Evolutionary conservation across 768 basidiomycete species (phyloP).

Genomic region (Amanita exitialis): DNA sequence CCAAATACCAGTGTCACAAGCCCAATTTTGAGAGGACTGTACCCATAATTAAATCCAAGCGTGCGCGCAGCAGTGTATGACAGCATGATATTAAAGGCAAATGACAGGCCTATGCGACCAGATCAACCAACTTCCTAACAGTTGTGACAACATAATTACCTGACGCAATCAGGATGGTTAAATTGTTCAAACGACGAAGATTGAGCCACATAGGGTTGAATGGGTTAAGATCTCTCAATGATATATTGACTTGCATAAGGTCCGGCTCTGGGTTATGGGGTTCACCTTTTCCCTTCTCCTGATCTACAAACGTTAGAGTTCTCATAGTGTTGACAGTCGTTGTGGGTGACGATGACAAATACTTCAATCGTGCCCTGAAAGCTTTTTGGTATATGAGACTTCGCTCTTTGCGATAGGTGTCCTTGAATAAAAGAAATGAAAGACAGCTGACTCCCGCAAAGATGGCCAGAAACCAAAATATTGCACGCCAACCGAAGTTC

Average conservation of each 20-base stretch:
- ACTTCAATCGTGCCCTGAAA: constrained; percentile 31
- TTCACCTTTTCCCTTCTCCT: constrained; percentile 2
- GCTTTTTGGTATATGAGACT: constrained; percentile 72
- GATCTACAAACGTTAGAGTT: constrained; percentile 11
- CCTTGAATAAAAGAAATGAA: constrained; percentile 55
- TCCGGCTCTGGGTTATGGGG: not conserved
- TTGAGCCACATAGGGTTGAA: constrained; percentile 51
- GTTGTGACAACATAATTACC: constrained; percentile 24
- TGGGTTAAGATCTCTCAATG: constrained; percentile 68
- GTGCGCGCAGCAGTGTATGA: constrained; percentile 70
- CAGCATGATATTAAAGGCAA: constrained; percentile 61
- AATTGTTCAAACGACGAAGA: constrained; percentile 54
- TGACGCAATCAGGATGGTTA: constrained; percentile 54
- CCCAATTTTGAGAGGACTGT: constrained; percentile 62
- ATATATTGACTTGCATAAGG: constrained; percentile 32
- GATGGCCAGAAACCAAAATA: constrained; percentile 75
- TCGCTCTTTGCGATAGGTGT: constrained; percentile 78
- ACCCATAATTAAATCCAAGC: constrained; percentile 51
- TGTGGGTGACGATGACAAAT: too few species aligned
- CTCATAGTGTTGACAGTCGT: constrained; percentile 16
- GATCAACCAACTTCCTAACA: not conserved
- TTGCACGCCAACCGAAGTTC: constrained; percentile 66
- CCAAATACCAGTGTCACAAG: constrained; percentile 72
- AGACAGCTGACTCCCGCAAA: constrained; percentile 44
- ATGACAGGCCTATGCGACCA: constrained; percentile 44